Evolutionary conservation across 768 basidiomycete genomes (phyloP).

Genomic region (Auricularia cornea): DNA sequence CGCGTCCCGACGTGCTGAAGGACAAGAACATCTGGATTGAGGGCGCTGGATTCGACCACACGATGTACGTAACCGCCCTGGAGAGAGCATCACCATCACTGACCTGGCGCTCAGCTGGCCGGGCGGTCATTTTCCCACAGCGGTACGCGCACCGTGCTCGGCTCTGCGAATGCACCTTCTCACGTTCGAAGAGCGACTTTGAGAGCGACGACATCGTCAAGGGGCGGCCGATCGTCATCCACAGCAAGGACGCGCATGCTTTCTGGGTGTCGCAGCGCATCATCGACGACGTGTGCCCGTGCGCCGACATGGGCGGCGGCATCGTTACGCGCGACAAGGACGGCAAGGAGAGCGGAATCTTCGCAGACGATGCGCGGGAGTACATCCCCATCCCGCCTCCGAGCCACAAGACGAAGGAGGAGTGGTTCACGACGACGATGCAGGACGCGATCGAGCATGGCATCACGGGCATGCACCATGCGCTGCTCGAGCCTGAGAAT

Average conservation of each 20-base stretch:
- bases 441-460: constrained; percentile 65
- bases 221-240: constrained; percentile 63
- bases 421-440: constrained; percentile 54
- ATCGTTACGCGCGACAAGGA: constrained; percentile 55
- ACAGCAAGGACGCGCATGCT: constrained; percentile 77
- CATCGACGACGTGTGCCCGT: constrained; percentile 29
- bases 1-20: constrained; percentile 45
- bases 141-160: constrained; percentile 35
- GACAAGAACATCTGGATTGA: constrained; percentile 62
- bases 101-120: constrained; percentile 39
- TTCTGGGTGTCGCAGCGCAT: constrained; percentile 77
- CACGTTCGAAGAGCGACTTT: constrained; percentile 58
- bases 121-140: constrained; percentile 57
- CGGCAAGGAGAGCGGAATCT: constrained; percentile 68
- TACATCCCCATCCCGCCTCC: constrained; percentile 64
- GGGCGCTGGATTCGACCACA: constrained; percentile 95
- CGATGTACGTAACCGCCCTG: constrained; percentile 17
- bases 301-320: constrained; percentile 56
- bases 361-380: constrained; percentile 82
- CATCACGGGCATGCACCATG: constrained; percentile 87
- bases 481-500: constrained; percentile 38
- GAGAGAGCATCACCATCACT: too few species aligned
- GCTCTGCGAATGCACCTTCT: constrained; percentile 44
- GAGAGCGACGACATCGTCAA: constrained; percentile 28
- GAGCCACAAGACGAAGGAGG: constrained; percentile 44